A percentile compares a stretch with the other conserved stretches of the same genome.
These are phyloP conservation scores for Rauvolfia tetraphylla DNA, from an alignment of 257 asterid species.

Conservation along the genomic window DNA sequence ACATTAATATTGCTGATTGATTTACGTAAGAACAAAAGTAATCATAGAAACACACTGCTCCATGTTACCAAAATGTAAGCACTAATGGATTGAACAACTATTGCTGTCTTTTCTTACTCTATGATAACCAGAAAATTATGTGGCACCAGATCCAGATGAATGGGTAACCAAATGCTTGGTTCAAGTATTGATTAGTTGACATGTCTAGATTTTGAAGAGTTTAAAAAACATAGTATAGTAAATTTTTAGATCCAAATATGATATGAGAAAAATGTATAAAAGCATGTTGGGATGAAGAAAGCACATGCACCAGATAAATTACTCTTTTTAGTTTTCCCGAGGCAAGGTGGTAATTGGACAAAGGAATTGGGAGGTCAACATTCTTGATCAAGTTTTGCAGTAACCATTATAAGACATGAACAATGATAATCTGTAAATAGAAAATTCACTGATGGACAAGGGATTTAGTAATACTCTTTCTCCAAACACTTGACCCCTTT, in stretches of 20 bases:
- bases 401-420: background rate
- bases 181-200: background rate
- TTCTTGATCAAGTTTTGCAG: slow-evolving; percentile 1
- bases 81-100: background rate
- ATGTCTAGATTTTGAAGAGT: background rate
- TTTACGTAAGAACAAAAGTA: background rate
- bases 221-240: too few species aligned
- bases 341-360: background rate
- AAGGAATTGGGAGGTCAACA: background rate
- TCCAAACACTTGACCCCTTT: background rate
- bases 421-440: background rate
- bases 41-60: background rate
- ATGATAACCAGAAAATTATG: background rate
- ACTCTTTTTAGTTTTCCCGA: background rate
- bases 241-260: too few species aligned
- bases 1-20: background rate
- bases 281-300: background rate
- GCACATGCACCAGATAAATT: background rate
- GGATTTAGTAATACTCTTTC: background rate
- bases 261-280: too few species aligned
- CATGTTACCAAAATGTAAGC: background rate
- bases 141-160: background rate
- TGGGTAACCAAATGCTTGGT: background rate
- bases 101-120: background rate
- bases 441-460: background rate